Evolutionary conservation across 2,329 filamentous ascomycete species (phyloP), one percentile per base, ranked within the genome.

Genomic region (Claviceps africana): DNA sequence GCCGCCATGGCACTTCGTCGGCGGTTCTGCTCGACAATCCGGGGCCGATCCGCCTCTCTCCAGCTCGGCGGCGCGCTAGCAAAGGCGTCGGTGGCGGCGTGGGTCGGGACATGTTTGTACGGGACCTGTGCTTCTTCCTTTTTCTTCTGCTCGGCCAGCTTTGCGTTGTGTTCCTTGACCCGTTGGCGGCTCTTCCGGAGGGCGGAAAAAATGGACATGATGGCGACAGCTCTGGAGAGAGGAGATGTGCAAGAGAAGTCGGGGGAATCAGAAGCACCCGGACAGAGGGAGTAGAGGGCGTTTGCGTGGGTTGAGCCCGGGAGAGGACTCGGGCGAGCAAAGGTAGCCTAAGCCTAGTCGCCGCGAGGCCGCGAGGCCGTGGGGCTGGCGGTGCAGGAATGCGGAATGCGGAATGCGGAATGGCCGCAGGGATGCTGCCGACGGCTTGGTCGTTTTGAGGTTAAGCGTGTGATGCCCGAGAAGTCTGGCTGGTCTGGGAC

Each of bases 101-200:
- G 81, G 15, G 70, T 81, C n/a, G 79, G 78, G 21, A 80, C 65
- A 60, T 83, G 80, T 50, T 68, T 74, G 64, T 83, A 83, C 13
- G 75, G 70, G n/a, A 66, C 56, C 51, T 56, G 51, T 15, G 54
- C 53, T 39, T 64, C 60, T 55, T 72, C 70, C 43, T 65, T 61
- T 50, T 74, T 72, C 40, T 71, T 65, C 58, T 74, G 71, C 57
- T 75, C 72, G 43, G 66, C 70, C 54, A 71, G 61, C 59, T 76
- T 74, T 44, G 70, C 67, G 40, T 70, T 75, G 54, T 74, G 69
- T 48, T 79, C 72, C 62, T 81, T 79, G 56, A 77, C 75, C 51
- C 77, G 73, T 60, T 77, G 72, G 54, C 74, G 73, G 56, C 73
- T 72, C 56, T 67, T 69, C 60, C 68, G 74, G 61, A 82, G 70